Conservation (phyloP, 1,139 yeast species). For the Petasospora fabianii region DNA sequence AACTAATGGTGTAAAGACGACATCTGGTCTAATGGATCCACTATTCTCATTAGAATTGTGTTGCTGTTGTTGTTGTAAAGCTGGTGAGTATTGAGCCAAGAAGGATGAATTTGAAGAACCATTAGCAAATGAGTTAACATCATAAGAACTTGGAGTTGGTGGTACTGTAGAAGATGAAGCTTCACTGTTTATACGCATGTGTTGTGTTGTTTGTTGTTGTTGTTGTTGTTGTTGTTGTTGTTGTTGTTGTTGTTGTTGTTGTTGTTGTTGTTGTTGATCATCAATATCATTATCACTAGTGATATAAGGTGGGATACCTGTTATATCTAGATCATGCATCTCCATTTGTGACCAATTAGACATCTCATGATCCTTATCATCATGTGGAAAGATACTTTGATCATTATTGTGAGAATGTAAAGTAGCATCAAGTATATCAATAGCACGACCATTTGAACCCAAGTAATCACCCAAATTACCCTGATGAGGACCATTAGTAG, state of each 20-base stretch:
- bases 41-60: slow-evolving; percentile 6
- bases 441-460: slow-evolving; percentile 3
- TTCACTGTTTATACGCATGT: too few relatives aligned
- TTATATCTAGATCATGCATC: slow-evolving; percentile 11
- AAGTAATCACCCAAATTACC: background rate
- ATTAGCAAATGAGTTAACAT: slow-evolving; percentile 10
- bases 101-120: slow-evolving; percentile 11
- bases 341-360: slow-evolving; percentile 9
- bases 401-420: background rate
- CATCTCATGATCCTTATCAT: slow-evolving; percentile 3
- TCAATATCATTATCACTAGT: slow-evolving; percentile 1
- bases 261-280: slow-evolving; percentile 6
- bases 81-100: slow-evolving; percentile 20
- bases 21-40: slow-evolving; percentile 28
- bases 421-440: slow-evolving; percentile 10
- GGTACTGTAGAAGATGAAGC: too few relatives aligned
- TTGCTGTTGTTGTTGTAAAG: too few relatives aligned
- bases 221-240: too few relatives aligned
- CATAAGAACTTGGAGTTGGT: slow-evolving; percentile 25
- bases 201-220: too few relatives aligned
- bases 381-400: background rate
- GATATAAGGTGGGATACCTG: slow-evolving; percentile 6
- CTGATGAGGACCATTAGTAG: background rate
- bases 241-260: slow-evolving; percentile 5
- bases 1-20: slow-evolving; percentile 64